Percentiles rank a stretch among this genome's conserved stretches.
Evolutionary conservation across 106 monocot genomes (phyloP).

Genomic region (Posidonia australis): DNA sequence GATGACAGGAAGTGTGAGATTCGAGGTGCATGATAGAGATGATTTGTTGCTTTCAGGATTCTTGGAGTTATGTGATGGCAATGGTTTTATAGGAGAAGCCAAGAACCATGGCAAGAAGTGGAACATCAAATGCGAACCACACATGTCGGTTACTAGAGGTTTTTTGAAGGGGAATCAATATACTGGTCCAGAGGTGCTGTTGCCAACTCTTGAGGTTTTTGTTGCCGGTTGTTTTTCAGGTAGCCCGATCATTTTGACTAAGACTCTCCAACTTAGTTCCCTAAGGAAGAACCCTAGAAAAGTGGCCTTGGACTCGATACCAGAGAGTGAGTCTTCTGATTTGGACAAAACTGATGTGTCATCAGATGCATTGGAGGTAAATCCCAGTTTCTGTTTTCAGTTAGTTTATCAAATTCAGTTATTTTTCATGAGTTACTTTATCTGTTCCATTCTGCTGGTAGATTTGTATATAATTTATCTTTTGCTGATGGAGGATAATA

Average conservation of each 20-base stretch:
- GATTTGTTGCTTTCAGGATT: constrained; percentile 21
- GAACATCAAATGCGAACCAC: constrained; percentile 40
- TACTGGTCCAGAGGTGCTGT: constrained; percentile 4
- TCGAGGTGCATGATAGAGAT: constrained; percentile 36
- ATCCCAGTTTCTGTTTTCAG: background rate
- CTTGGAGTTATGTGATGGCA: constrained; percentile 31
- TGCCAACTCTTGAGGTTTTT: constrained; percentile 41
- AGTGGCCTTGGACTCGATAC: constrained; percentile 40
- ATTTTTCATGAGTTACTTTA: no score
- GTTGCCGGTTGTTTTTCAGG: constrained; percentile 51
- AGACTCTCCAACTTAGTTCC: constrained; percentile 39
- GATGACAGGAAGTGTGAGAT: constrained; percentile 51
- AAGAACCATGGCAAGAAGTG: constrained; percentile 33
- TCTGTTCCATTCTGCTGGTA: no score
- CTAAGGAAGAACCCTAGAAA: constrained; percentile 42
- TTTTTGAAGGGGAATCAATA: constrained; percentile 29
- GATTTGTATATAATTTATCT: no score
- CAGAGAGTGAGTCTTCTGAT: constrained; percentile 40
- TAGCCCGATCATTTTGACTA: constrained; percentile 53
- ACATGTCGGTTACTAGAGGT: background rate
- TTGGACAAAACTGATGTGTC: constrained; percentile 1
- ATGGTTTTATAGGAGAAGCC: constrained; percentile 22
- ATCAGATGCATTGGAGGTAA: background rate
- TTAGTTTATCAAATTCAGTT: no score
- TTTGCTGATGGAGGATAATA: no score